Evolutionary conservation across 805 yeast species (phyloP), one percentile per base, ranked within the genome.

Genomic region (Candida boleticola): DNA sequence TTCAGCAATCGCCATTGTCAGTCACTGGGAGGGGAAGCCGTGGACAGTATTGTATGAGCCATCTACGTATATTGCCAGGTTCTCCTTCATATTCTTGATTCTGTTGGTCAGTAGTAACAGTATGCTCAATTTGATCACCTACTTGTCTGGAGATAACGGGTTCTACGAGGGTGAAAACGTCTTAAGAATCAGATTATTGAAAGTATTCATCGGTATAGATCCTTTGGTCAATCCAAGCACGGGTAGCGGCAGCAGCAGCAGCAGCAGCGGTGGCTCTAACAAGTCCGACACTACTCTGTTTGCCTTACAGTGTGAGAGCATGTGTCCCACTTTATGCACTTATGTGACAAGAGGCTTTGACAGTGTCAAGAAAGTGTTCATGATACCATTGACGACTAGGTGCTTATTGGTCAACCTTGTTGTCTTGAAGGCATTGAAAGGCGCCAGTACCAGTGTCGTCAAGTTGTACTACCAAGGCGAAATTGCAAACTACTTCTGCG

Each of bases 41-140:
- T 64, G 68, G 68, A 51, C 46, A 26, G 46, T 49, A 21, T 37
- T 62, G 5, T 54, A 58, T 36, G 66, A 60, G 38, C 67, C 68
- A 4, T 50, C 52, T 36, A 55, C 55, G 4, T 36, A 50, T 10
- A 56, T 59, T 40, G 48, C 64, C 13, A 47, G 49, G 29, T 46
- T 56, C 3, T 47, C 57, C 2, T 58, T 45, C 37, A 36, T 64
- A 4, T 45, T 63, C 16, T 25, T 25, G 9, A 18, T 36, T 7
- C 31, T 36, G 39, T 27, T 36, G 11, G 26, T 27, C 21, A 36
- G 39, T 19, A 17, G 21, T 13, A 18, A 26, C 30, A 36, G 27
- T 27, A 36, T 36, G 39, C 39, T 36, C 26, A 25, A 13, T 10
- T 21, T 36, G 23, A 14, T 26, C 19, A 25, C 32, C n/a, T 36